Conservation (phyloP, 2,329 filamentous ascomycete genomes). For the Plectosphaerella sp. region DNA sequence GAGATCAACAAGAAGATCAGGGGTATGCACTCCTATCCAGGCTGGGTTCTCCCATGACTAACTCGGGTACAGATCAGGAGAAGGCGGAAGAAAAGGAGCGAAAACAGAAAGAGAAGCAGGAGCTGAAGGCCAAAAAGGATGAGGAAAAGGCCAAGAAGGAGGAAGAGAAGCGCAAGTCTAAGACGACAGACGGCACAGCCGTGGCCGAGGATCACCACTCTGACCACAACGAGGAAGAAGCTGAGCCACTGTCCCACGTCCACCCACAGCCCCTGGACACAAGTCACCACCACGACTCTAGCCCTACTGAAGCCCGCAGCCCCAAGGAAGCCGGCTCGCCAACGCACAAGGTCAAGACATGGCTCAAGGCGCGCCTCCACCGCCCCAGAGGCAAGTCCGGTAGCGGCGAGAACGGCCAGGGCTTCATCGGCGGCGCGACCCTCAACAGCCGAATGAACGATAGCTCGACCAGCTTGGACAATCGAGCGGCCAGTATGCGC, state of each 20-base stretch:
- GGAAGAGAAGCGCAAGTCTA: constrained; percentile 49
- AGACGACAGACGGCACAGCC: constrained; percentile 5
- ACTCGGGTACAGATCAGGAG: constrained; percentile 34
- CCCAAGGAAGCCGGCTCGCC: constrained; percentile 17
- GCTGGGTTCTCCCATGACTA: background rate
- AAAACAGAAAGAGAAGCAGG: constrained; percentile 47
- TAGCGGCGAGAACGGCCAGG: constrained; percentile 29
- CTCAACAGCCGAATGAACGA: constrained; percentile 34
- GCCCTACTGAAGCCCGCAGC: constrained; percentile 7
- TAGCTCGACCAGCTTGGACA: constrained; percentile 38
- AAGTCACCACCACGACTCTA: background rate
- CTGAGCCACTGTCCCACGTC: background rate
- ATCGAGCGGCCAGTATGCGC: constrained; percentile 36
- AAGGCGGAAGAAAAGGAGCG: constrained; percentile 40
- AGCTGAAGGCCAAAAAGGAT: constrained; percentile 39
- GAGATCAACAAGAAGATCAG: constrained; percentile 49
- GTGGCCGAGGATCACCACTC: constrained; percentile 3
- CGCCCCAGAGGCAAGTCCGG: constrained; percentile 33
- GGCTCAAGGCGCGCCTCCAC: constrained; percentile 52
- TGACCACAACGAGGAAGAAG: background rate
- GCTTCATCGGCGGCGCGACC: constrained; percentile 48
- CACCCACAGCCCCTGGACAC: constrained; percentile 11
- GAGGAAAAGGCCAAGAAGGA: constrained; percentile 47
- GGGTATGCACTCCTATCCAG: constrained; percentile 39
- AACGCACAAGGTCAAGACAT: constrained; percentile 42